Evolutionary conservation across 257 asterid species (phyloP).

Genomic region (Linderniella brevidens): DNA sequence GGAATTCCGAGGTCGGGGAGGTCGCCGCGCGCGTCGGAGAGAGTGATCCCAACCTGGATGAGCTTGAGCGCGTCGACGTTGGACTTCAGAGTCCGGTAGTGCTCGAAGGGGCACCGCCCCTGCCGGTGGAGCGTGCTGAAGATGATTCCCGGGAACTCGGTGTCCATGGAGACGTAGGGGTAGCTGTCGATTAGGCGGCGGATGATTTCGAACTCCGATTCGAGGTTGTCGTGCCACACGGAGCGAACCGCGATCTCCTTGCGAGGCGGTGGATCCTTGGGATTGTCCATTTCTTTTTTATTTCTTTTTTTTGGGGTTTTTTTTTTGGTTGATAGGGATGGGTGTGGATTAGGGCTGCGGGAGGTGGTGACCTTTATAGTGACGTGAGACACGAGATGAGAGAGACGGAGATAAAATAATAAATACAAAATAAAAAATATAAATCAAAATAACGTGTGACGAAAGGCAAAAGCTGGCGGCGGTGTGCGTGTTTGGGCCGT

Average conservation of each 20-base stretch:
- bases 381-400: too few relatives aligned
- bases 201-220: constrained; percentile 23
- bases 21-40: constrained; percentile 10
- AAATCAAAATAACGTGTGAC: too few relatives aligned
- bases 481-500: too few relatives aligned
- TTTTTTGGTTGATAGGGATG: too few relatives aligned
- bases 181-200: constrained; percentile 17
- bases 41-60: constrained; percentile 12
- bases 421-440: neutral
- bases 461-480: too few relatives aligned
- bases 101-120: constrained; percentile 6
- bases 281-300: too few relatives aligned
- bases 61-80: constrained; percentile 15
- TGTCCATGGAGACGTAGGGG: constrained; percentile 36
- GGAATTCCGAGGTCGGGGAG: constrained; percentile 12
- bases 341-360: too few relatives aligned
- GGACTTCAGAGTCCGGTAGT: constrained; percentile 12
- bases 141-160: constrained; percentile 35
- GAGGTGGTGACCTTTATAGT: too few relatives aligned
- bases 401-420: too few relatives aligned
- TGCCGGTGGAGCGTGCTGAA: neutral
- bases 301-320: too few relatives aligned
- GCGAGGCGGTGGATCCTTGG: too few relatives aligned
- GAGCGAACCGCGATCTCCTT: constrained; percentile 14
- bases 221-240: constrained; percentile 34